Percentiles rank a stretch among this genome's conserved stretches.
Evolutionary conservation across 2,329 filamentous ascomycete species (phyloP).

Genomic region (Verticillium nonalfalfae): DNA sequence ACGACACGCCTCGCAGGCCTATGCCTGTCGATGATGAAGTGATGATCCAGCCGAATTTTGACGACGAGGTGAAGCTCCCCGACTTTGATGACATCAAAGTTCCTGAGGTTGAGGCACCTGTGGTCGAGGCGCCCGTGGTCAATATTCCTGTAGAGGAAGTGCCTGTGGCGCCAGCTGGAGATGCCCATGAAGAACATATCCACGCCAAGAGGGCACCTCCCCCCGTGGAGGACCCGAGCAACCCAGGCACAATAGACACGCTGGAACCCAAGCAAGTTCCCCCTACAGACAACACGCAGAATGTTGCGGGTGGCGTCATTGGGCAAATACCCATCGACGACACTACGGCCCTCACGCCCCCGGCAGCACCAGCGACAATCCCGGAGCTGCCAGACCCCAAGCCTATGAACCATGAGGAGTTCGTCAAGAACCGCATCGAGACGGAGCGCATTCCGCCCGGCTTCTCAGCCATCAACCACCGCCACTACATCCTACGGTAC

Average conservation of each 20-base stretch:
- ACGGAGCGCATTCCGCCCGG: slow-evolving; percentile 41
- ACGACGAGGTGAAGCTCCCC: not conserved
- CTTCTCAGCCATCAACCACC: slow-evolving; percentile 36
- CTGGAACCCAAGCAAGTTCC: slow-evolving; percentile 14
- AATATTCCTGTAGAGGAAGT: not conserved
- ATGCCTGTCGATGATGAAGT: not conserved
- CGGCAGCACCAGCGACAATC: slow-evolving; percentile 12
- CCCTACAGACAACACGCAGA: slow-evolving; percentile 5
- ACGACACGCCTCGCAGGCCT: not conserved
- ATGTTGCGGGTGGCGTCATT: slow-evolving; percentile 11
- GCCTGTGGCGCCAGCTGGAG: slow-evolving; percentile 5
- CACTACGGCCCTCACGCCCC: slow-evolving; percentile 1
- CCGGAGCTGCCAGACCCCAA: slow-evolving; percentile 23
- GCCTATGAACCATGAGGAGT: slow-evolving; percentile 49
- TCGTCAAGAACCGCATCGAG: slow-evolving; percentile 37
- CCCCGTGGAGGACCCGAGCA: not conserved
- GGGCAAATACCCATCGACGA: slow-evolving; percentile 20
- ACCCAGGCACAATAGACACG: slow-evolving; percentile 9
- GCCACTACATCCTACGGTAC: slow-evolving; percentile 57
- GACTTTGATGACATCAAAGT: not conserved
- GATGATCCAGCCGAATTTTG: not conserved
- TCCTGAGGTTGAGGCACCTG: not conserved
- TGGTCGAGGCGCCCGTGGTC: not conserved
- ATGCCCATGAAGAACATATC: slow-evolving; percentile 7
- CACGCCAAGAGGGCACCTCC: slow-evolving; percentile 8